phyloP scores from a whole-genome alignment of 2,329 filamentous ascomycete genomes.

The Exophiala aquamarina region DNA sequence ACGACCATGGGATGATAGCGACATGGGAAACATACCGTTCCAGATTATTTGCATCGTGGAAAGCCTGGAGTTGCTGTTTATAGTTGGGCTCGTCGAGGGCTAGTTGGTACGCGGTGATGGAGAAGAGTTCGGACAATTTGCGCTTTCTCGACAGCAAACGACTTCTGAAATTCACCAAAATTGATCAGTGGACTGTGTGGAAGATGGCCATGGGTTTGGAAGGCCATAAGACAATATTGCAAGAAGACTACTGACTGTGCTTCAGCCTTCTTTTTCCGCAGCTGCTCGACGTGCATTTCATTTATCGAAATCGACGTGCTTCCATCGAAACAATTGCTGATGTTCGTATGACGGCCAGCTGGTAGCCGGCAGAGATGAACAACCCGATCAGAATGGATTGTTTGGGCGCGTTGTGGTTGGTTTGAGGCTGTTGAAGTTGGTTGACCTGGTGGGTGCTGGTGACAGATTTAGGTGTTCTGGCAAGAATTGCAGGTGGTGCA shows the following conservation, averaged over 20 bases:
- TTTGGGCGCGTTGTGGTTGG: conserved; percentile 40
- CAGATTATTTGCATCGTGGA: conserved; percentile 59
- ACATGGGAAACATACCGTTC: conserved; percentile 49
- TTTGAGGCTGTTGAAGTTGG: conserved; percentile 29
- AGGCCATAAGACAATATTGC: conserved; percentile 25
- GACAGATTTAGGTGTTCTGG: conserved; percentile 5
- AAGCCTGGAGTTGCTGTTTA: conserved; percentile 51
- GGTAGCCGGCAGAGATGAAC: conserved; percentile 44
- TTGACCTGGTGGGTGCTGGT: conserved; percentile 8
- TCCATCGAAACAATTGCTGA: conserved; percentile 51
- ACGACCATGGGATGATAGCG: conserved; percentile 6
- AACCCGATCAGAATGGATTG: conserved; percentile 47
- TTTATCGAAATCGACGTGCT: conserved; percentile 35
- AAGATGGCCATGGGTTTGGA: conserved; percentile 24
- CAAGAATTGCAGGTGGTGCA: conserved; percentile 2
- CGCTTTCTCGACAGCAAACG: conserved; percentile 80
- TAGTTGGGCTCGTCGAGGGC: conserved; percentile 56
- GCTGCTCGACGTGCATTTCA: conserved; percentile 41
- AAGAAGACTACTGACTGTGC: conserved; percentile 47
- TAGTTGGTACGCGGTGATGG: conserved; percentile 65
- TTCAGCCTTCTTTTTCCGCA: conserved; percentile 51
- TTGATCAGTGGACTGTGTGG: conserved; percentile 36
- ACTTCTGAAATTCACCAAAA: conserved; percentile 41
- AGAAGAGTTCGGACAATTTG: conserved; percentile 85
- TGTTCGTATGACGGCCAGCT: conserved; percentile 38